Percentiles rank a stretch among this genome's conserved stretches.
Conservation (phyloP, 2,329 filamentous ascomycete genomes). For the Lecanicillium sp. region DNA sequence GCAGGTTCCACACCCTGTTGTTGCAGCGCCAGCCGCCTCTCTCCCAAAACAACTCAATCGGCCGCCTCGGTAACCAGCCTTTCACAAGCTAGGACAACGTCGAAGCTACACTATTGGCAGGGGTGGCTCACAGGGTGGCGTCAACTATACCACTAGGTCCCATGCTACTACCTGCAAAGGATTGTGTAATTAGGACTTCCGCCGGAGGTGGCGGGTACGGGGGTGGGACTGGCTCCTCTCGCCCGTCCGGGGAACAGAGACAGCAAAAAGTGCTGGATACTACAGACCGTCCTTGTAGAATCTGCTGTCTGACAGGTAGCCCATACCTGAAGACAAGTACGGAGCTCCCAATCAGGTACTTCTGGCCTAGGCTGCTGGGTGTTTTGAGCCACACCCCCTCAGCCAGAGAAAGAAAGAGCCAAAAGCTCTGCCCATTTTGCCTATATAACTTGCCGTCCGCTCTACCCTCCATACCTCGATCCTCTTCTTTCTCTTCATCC, state of each 20-base stretch:
- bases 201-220: background rate
- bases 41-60: background rate
- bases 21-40: background rate
- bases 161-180: background rate
- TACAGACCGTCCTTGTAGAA: background rate
- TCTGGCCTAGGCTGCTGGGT: too few relatives aligned
- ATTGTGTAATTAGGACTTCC: background rate
- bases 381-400: too few relatives aligned
- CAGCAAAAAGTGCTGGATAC: too few relatives aligned
- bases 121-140: background rate
- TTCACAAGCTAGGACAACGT: constrained; percentile 7
- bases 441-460: constrained; percentile 4
- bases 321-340: too few relatives aligned
- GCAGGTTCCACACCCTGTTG: background rate
- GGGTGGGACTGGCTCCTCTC: background rate
- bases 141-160: too few relatives aligned
- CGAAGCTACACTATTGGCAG: background rate
- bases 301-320: too few relatives aligned
- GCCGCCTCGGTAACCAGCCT: constrained; percentile 7
- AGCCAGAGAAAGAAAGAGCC: background rate
- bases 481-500: constrained; percentile 4
- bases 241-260: background rate
- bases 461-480: background rate
- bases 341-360: constrained; percentile 1
- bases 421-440: constrained; percentile 1